Percentiles rank a stretch among this genome's conserved stretches.
Evolutionary conservation across 2,329 filamentous ascomycete species (phyloP).

Genomic region (Cladobotryum mycophilum): DNA sequence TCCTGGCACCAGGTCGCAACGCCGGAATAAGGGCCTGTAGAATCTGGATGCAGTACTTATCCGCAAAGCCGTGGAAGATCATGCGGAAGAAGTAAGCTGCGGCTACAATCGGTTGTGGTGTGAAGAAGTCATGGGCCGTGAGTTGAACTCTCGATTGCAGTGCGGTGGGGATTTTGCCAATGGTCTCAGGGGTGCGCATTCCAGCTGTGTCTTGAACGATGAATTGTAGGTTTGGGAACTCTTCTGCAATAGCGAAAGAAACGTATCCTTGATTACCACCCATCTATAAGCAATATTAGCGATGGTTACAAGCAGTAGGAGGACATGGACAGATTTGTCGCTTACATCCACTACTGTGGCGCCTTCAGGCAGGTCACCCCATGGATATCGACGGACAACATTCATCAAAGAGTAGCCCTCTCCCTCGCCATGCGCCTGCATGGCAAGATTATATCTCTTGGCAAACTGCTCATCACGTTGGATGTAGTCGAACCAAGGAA

Average conservation of each 20-base stretch:
- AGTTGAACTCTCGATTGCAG: constrained; percentile 17
- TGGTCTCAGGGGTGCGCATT: constrained; percentile 17
- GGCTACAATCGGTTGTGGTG: constrained; percentile 19
- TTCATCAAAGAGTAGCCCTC: constrained; percentile 14
- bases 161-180: constrained; percentile 14
- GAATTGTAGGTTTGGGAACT: constrained; percentile 10
- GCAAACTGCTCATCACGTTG: constrained; percentile 18
- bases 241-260: constrained; percentile 10
- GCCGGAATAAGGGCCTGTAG: constrained; percentile 24
- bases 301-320: background rate
- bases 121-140: constrained; percentile 24
- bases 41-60: constrained; percentile 28
- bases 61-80: constrained; percentile 29
- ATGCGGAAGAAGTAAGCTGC: constrained; percentile 26
- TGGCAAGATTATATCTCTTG: constrained; percentile 25
- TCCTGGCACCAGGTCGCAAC: constrained; percentile 20
- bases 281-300: background rate
- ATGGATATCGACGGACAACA: constrained; percentile 9
- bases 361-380: constrained; percentile 2
- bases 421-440: constrained; percentile 22
- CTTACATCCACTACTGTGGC: constrained; percentile 11
- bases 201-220: constrained; percentile 17
- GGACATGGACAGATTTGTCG: background rate
- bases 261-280: constrained; percentile 13
- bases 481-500: constrained; percentile 23